Conservation (phyloP, 148 eudicot species). For the Pouteria glomerata region DNA sequence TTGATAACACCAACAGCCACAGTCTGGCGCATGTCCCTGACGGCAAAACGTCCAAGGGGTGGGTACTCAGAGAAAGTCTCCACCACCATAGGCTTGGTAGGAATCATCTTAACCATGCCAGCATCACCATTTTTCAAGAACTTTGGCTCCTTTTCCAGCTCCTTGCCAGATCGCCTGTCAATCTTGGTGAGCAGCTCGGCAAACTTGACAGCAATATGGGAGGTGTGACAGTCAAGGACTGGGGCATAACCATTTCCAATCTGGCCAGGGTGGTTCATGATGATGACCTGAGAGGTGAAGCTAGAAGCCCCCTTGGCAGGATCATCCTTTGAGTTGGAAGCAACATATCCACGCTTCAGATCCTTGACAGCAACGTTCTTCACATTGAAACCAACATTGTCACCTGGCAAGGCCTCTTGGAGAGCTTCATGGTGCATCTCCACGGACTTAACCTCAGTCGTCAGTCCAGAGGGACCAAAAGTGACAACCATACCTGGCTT, state of each 20-base stretch:
- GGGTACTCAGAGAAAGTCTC: slow-evolving; percentile 29
- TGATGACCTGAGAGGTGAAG: slow-evolving; percentile 32
- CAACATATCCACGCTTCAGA: slow-evolving; percentile 30
- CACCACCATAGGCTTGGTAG: slow-evolving; percentile 32
- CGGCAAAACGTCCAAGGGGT: too few species aligned
- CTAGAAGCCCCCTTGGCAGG: slow-evolving; percentile 27
- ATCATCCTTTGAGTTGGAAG: too few species aligned
- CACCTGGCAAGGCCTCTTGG: too few species aligned
- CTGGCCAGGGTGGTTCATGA: slow-evolving; percentile 33
- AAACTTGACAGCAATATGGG: slow-evolving; percentile 29
- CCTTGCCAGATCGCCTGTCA: slow-evolving; percentile 28
- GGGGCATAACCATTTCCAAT: slow-evolving; percentile 31
- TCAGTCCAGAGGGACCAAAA: slow-evolving; percentile 28
- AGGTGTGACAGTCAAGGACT: too few species aligned
- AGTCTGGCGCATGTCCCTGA: slow-evolving; percentile 24
- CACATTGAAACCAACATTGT: slow-evolving; percentile 29
- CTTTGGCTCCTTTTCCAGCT: slow-evolving; percentile 28
- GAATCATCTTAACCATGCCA: slow-evolving; percentile 31
- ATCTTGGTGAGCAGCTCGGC: slow-evolving; percentile 28
- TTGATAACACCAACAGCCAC: too few species aligned
- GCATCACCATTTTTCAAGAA: too few species aligned
- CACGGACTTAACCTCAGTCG: too few species aligned
- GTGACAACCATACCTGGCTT: slow-evolving; percentile 32
- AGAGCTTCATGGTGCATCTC: slow-evolving; percentile 41
- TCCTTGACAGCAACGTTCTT: slow-evolving; percentile 31